Conservation (phyloP, 768 basidiomycete genomes). For the Podaxis rugospora region DNA sequence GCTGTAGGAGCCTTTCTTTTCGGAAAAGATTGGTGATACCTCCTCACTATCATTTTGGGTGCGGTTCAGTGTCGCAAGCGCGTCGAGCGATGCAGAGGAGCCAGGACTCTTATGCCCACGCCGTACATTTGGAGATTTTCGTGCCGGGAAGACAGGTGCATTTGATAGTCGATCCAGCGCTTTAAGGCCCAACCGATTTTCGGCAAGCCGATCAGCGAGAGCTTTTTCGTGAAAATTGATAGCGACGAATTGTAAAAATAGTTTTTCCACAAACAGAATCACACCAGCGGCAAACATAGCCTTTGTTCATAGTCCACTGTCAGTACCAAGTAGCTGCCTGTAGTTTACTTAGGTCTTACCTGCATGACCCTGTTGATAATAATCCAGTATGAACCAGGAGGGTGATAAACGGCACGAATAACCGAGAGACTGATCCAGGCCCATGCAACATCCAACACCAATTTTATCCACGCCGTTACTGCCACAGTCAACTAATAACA, state of each 20-base stretch:
- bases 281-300: conserved; percentile 41
- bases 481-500: conserved; percentile 54
- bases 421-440: conserved; percentile 72
- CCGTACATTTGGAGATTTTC: conserved; percentile 35
- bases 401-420: conserved; percentile 51
- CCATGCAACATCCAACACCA: conserved; percentile 62
- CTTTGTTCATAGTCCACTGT: conserved; percentile 18
- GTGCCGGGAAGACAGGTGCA: conserved; percentile 42
- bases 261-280: conserved; percentile 40
- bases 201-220: conserved; percentile 65
- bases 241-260: conserved; percentile 71
- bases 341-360: conserved; percentile 27
- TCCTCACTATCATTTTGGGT: background rate
- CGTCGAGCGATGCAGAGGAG: conserved; percentile 31
- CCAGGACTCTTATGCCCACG: conserved; percentile 41
- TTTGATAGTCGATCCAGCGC: conserved; percentile 71
- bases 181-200: conserved; percentile 65
- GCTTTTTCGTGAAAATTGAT: conserved; percentile 80
- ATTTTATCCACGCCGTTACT: conserved; percentile 68
- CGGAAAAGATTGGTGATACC: background rate
- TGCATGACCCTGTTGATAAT: conserved; percentile 70
- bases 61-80: conserved; percentile 19
- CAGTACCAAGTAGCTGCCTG: background rate
- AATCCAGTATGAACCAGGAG: conserved; percentile 63
- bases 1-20: conserved; percentile 6